Evolutionary conservation across 1,284 basidiomycete genomes (phyloP), one percentile per base, ranked within the genome.

Genomic region (Ganoderma lucidum): DNA sequence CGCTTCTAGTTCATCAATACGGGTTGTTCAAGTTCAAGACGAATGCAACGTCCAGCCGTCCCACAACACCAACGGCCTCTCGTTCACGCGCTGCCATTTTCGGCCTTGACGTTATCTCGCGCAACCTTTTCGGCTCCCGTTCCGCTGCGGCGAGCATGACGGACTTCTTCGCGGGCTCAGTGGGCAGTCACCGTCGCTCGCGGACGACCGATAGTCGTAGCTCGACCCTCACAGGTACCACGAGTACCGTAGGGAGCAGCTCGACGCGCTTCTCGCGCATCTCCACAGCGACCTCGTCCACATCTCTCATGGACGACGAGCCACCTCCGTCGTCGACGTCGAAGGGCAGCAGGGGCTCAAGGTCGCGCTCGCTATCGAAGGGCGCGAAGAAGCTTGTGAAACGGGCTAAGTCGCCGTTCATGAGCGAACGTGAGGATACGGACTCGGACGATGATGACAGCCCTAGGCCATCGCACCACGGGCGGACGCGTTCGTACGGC

Each of bases 1-100:
- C 55, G 28, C 19, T 30, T 48, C 48, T 70, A 96, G 95, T 96
- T 68, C 93, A 96, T 76, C 93, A 93, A 77, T 95, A 90, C 73
- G 94, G 95, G 12, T 80, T 96, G 65, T 96, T 96, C 82, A 91
- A 93, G 76, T 96, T 96, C 80, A 86, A 87, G 42, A 94, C 93
- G 0, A 90, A 90, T 55, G 87, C 45, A 12, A 19, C 85, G 64
- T 90, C 87, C 70, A 96, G 95, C 35, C 80, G 87, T 23, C 95
- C 95, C 10, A 88, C 90, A 0, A 97, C 95, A 0, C 95, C 95
- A 0, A 93, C 93, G 0, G 86, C 88, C 9, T 79, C 84, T 17
- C 90, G 92, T 59, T 91, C 93, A 3, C 90, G 92, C 71, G 92
- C 90, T 1, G 90, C 92, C 17, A 93, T 95, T 68, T 94, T 96